A percentile compares a stretch with the other conserved stretches of the same genome.
These are phyloP conservation scores for Falciphora oryzae DNA, from an alignment of 2,329 filamentous ascomycete species.

Conservation along the genomic window DNA sequence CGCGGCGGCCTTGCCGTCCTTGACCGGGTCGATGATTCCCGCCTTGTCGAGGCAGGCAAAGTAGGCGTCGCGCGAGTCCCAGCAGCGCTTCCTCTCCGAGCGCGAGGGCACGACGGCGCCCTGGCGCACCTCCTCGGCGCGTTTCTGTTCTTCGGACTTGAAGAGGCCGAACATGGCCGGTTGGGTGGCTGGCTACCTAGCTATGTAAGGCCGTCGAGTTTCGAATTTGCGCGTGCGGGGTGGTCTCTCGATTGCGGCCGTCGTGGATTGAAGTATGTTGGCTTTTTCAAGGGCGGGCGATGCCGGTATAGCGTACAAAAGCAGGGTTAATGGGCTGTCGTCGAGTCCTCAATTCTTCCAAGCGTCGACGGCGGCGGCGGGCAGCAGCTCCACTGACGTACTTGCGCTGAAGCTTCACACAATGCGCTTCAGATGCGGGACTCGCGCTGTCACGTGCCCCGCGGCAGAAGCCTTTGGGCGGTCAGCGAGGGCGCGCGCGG, in stretches of 20 bases:
- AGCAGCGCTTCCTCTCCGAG: slow-evolving; percentile 75
- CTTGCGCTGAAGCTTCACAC: neutral
- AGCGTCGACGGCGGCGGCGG: neutral
- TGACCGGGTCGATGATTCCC: slow-evolving; percentile 65
- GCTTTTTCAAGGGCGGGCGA: neutral
- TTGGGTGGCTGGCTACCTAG: too few relatives aligned
- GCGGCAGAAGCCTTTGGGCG: too few relatives aligned
- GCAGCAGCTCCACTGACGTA: neutral
- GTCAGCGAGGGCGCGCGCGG: too few relatives aligned
- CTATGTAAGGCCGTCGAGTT: slow-evolving; percentile 6
- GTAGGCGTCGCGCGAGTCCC: slow-evolving; percentile 82
- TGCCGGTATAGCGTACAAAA: too few relatives aligned
- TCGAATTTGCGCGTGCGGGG: neutral
- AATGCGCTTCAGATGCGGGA: too few relatives aligned
- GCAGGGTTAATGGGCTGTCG: too few relatives aligned
- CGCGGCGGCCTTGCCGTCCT: slow-evolving; percentile 34
- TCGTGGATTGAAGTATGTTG: neutral
- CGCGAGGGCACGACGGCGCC: slow-evolving; percentile 75
- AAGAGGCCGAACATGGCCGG: slow-evolving; percentile 46
- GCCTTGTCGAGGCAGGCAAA: slow-evolving; percentile 81
- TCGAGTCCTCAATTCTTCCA: neutral
- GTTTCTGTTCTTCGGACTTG: slow-evolving; percentile 34
- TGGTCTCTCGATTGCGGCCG: neutral
- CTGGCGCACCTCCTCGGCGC: slow-evolving; percentile 47
- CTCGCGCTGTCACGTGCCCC: neutral